Base-by-base conservation (phyloP, 495 filamentous ascomycete genomes). In the Aspergillus carlsbadensis region DNA sequence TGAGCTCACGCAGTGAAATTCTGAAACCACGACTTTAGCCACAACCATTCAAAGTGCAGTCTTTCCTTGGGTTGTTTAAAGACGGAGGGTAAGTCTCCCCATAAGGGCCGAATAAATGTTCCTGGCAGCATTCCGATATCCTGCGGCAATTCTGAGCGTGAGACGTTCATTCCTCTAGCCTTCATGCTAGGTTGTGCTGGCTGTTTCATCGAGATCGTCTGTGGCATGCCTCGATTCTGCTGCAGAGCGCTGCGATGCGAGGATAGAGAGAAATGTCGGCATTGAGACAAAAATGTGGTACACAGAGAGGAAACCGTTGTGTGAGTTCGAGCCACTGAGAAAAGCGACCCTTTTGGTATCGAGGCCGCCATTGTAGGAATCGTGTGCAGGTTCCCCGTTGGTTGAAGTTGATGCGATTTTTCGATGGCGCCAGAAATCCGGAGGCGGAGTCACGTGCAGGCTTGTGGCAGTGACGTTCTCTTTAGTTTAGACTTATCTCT, bases 51-150 rank as follows among this genome's bases (percentile, higher is more conserved):
- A 47, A 86, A 61, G 15, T 59, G 62, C 45, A 77, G 50, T 21
- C 81, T 70, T 45, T 70, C 66, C 47, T 60, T 56, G 22, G 80
- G 82, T 6, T 69, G 57, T 8, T 59, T 37, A 66, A 86, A 80
- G 39, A 86, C 59, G 5, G 82, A 82, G 10, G 85, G 83, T 59
- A 79, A 68, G 48, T 84, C 81, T 33, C 61, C 65, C 70, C 81
- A 78, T 11, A 78, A 69, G n/a, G 83, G 84, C 68, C 74, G 76
- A 18, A 88, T 71, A 58, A 84, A 86, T 5, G 85, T 87, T 61
- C 81, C 78, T 33, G 68, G 67, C 43, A 85, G 65, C 15, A 85
- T 37, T 15, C 83, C 83, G 33, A 84, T 63, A 66, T 86, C 83
- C 53, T 77, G 71, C 5, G 74, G 75, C 21, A 79, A 26, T 11